Evolutionary conservation across 148 eudicot genomes (phyloP), one percentile per base, ranked within the genome.

Genomic region (Rhododendron simsii): DNA sequence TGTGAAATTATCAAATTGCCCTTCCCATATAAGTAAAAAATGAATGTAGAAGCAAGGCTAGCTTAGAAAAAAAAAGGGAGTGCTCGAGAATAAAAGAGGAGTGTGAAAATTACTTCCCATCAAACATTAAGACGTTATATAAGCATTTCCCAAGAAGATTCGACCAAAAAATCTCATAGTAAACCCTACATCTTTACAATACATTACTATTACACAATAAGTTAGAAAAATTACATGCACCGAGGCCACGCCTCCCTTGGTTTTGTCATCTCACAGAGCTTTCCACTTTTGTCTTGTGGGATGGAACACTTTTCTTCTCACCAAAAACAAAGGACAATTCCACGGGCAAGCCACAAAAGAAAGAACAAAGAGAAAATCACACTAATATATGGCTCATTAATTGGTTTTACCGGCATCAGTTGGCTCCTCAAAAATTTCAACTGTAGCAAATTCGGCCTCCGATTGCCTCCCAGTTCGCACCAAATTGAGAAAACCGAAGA

Each of bases 201-300:
- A 18, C 20, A 55, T 55, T 55, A 33, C 35, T 33, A 55, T 55
- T 33, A 41, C 59, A 75, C 44, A 76, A 55, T 61, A 83, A 28
- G 78, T 51, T 84, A 84, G 63, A 59, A 80, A 41, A 79, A 53
- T 86, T 86, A 75, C 88, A 74, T 37, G 53, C 86, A 69, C n/a
- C 90, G 69, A 88, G 83, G 90, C 84, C 89, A 89, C 83, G 89
- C 89, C 83, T 81, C 16, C 77, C 87, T 85, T 81, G 78, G 67
- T 48, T 84, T 86, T 84, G 57, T 51, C 59, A 20, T 41, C 41
- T 86, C 67, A 30, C 23, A 83, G 16, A 76, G 37, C 8, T 35
- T 86, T 48, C 44, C 12, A 81, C 50, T 41, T 74, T 81, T 85
- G 83, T 85, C 81, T 50, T 84, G 55, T 13, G 12, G n/a, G 63